These are phyloP conservation scores for Boletus reticuloceps DNA, from an alignment of 768 basidiomycete genomes.

Conservation along the genomic window DNA sequence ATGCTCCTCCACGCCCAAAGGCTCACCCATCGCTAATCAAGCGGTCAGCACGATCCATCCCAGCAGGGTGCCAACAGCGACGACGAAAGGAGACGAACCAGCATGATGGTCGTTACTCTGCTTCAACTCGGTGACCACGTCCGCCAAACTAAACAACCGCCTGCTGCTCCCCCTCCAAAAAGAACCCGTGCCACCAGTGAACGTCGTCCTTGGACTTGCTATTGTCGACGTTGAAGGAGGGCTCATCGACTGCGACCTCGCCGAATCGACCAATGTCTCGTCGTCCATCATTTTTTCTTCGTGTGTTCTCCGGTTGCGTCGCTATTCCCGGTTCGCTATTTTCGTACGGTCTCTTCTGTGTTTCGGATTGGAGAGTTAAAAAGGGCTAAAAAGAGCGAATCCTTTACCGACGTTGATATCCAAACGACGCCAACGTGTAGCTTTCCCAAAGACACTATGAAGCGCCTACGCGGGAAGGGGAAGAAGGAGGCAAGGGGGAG, in stretches of 20 bases:
- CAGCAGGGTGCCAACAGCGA: not conserved
- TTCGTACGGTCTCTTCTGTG: not conserved
- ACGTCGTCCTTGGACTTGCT: conserved; percentile 8
- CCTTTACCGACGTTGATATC: conserved; percentile 1
- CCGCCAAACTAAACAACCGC: conserved; percentile 40
- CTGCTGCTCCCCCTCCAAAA: conserved; percentile 30
- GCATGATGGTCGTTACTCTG: conserved; percentile 33
- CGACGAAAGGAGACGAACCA: conserved; percentile 24
- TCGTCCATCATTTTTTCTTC: conserved; percentile 20
- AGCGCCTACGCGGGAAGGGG: conserved; percentile 11
- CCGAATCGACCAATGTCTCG: conserved; percentile 22
- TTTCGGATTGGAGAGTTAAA: not conserved
- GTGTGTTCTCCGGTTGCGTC: not conserved
- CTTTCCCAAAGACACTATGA: conserved; percentile 1
- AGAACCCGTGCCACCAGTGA: not conserved
- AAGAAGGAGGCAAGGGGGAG: not conserved
- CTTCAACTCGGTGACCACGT: conserved; percentile 43
- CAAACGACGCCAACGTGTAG: not conserved
- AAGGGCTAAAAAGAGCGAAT: too few relatives aligned
- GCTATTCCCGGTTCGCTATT: not conserved
- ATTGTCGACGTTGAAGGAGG: conserved; percentile 18
- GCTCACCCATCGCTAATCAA: conserved; percentile 27
- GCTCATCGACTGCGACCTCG: conserved; percentile 17
- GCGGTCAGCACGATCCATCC: not conserved
- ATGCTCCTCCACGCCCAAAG: conserved; percentile 37